Evolutionary conservation across 1,139 yeast genomes (phyloP), one percentile per base, ranked within the genome.

Genomic region (Komagataea norvegica): DNA sequence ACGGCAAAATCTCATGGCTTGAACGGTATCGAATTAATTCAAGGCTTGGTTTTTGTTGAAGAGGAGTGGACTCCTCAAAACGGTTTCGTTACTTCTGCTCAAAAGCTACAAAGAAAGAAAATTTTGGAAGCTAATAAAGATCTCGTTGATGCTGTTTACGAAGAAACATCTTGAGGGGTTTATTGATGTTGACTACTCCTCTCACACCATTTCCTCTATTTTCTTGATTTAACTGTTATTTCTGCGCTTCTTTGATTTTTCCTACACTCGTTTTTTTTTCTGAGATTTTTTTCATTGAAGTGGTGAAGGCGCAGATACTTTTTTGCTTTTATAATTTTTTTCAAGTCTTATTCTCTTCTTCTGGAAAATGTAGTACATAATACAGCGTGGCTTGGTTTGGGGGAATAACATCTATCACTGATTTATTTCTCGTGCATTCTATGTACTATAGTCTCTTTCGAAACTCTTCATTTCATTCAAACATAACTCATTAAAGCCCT

Each of bases 41-140:
- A 77, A 50, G 94, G 91, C 50, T 71, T 84, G 45, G 88, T 84
- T 16, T 62, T 93, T 43, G 73, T 79, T 44, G 91, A 84, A 51
- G 89, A 81, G 35, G 99, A 93, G 67, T 93, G 98, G 97, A 89
- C 97, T 35, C 97, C 98, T 33, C 94, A 87, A 63, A 86, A 81
- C 57, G 97, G 96, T 2, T 84, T 70, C 50, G 93, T 91, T 41
- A 88, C 97, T 9, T 79, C 94, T 46, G 98, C 98, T 22, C 97
- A 91, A 67, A 93, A 93, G 65, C 74, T 93, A 54, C 96, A 91
- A 69, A 82, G 99, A 71, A 86, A 77, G 72, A 85, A 84, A 72
- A 93, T 93, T 59, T 68, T 87, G 56, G 77, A 70, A 29, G 77
- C 77, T 44, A 79, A 76, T 54, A 60, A 77, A 57, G 68, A 67